Evolutionary conservation across 139 green algal genomes (phyloP), one percentile per base, ranked within the genome.

Genomic region (Chlamydomonas asymmetrica): DNA sequence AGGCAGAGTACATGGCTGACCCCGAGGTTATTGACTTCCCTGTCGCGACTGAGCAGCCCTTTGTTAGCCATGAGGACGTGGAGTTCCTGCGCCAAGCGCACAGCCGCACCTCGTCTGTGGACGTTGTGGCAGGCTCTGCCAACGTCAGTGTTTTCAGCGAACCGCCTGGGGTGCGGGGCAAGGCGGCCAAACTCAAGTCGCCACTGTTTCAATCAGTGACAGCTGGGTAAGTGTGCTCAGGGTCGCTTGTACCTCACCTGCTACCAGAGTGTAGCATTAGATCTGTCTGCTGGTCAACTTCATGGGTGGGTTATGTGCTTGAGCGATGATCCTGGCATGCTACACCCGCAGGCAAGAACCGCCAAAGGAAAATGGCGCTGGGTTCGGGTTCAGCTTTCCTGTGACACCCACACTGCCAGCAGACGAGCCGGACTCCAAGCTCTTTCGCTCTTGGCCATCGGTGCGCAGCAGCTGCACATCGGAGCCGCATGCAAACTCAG

Each of bases 401-500:
- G 65, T 82, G 4, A 85, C 83, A 0, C 79, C 79, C 63, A 70
- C 35, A 39, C 39, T 67, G 25, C 66, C 75, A 13, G 65, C 60
- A 0, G 60, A 69, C 35, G 75, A 76, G 67, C 66, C 73, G 9
- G 75, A 81, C 39, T 67, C 71, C 35, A 67, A 67, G 2, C 71
- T 78, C 3, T 83, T 89, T 43, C 82, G 70, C 2, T 87, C 84
- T 0, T 89, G 84, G 84, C 74, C 84, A 3, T 87, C 81, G 27
- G 76, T 82, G 22, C 78, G 84, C 29, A 89, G 84, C 78, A 82
- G 74, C 57, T 85, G 64, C 71, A 79, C 80, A 1, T 80, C 66
- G 16, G 71, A 79, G 69, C 66, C 78, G 1, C 39, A 73, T 32
- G 80, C 69, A 6, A 66, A 60, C 1, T 76, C 63, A 27, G 80